These are phyloP conservation scores for Mycena amicta DNA, from an alignment of 768 basidiomycete genomes.

Conservation along the genomic window DNA sequence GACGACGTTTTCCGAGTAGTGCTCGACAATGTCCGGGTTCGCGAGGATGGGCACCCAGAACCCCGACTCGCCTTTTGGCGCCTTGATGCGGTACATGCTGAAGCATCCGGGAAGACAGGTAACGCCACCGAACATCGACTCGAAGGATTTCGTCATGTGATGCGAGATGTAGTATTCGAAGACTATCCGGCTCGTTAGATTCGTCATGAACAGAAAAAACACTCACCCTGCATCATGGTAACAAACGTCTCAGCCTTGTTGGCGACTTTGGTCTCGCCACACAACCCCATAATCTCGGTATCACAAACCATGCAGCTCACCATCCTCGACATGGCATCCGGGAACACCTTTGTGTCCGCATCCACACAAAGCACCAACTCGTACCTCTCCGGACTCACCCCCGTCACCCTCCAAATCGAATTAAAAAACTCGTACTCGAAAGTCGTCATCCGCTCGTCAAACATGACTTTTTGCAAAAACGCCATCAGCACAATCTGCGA, in stretches of 20 bases:
- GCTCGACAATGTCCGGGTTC: slow-evolving; percentile 97
- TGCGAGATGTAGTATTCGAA: slow-evolving; percentile 99
- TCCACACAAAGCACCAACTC: slow-evolving; percentile 95
- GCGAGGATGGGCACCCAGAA: slow-evolving; percentile 99
- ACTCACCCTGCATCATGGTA: slow-evolving; percentile 98
- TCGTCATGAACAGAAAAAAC: neutral
- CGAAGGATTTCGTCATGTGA: slow-evolving; percentile 98
- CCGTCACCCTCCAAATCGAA: slow-evolving; percentile 92
- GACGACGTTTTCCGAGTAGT: slow-evolving; percentile 99
- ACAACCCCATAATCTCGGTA: slow-evolving; percentile 97
- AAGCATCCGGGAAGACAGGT: slow-evolving; percentile 99
- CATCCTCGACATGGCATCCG: slow-evolving; percentile 96
- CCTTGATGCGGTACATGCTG: slow-evolving; percentile 99
- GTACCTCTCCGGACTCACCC: slow-evolving; percentile 93
- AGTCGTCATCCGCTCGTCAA: slow-evolving; percentile 99
- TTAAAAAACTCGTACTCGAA: slow-evolving; percentile 99
- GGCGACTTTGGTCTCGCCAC: slow-evolving; percentile 99
- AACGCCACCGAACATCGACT: slow-evolving; percentile 99
- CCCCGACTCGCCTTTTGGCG: slow-evolving; percentile 92
- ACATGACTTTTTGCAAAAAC: slow-evolving; percentile 99
- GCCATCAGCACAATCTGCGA: slow-evolving; percentile 97
- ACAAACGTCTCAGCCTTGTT: slow-evolving; percentile 99
- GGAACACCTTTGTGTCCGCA: slow-evolving; percentile 98
- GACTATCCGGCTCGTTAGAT: slow-evolving; percentile 61
- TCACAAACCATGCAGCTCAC: slow-evolving; percentile 96